Conservation (phyloP, 164 flowering plant genomes). For the Brasenia schreberi region DNA sequence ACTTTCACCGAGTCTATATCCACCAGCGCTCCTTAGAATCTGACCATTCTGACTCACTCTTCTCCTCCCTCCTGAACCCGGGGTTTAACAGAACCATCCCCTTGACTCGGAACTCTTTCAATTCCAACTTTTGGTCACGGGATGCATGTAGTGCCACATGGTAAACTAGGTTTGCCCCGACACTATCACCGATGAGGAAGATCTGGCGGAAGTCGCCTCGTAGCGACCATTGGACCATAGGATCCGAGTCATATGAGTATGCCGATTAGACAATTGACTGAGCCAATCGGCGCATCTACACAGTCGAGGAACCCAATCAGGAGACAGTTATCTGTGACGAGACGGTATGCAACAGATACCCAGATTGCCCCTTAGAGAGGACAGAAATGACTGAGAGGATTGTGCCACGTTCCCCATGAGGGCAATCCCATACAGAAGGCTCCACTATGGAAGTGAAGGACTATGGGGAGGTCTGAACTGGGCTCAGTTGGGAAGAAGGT, state of each 20-base stretch:
- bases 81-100: background rate
- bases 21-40: background rate
- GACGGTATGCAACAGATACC: constrained; percentile 2
- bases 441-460: constrained; percentile 1
- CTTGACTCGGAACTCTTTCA: background rate
- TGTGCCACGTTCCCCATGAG: background rate
- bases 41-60: background rate
- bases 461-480: background rate
- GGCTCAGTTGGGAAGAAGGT: background rate
- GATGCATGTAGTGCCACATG: background rate
- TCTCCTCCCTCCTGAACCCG: constrained; percentile 1
- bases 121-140: background rate
- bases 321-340: constrained; percentile 1
- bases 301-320: constrained; percentile 1
- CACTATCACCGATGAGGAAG: background rate
- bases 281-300: background rate
- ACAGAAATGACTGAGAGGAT: background rate
- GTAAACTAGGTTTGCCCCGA: background rate
- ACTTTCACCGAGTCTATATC: background rate
- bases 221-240: background rate
- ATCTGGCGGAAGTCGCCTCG: background rate
- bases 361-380: background rate
- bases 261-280: background rate
- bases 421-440: background rate
- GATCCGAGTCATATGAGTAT: background rate